Conservation (phyloP, 176 grass and related monocot genomes). For the Carex littledalei region DNA sequence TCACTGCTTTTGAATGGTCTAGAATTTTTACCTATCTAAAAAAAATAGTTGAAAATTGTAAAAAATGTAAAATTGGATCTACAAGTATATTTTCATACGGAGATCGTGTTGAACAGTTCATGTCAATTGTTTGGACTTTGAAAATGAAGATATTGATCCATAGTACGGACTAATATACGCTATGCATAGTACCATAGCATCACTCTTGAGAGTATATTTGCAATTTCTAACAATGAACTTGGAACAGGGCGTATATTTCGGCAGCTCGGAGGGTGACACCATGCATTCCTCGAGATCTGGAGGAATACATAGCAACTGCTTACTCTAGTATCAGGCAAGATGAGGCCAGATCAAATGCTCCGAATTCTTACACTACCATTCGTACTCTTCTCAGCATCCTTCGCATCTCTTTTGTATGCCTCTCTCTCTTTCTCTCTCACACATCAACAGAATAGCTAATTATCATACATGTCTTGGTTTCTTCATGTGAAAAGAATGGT, state of each 20-base stretch:
- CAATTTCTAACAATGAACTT: neutral
- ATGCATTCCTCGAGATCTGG: slow-evolving; percentile 75
- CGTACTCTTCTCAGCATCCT: slow-evolving; percentile 95
- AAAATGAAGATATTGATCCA: no score
- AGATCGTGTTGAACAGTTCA: no score
- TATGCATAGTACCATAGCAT: no score
- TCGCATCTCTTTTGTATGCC: slow-evolving; percentile 94
- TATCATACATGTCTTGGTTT: neutral
- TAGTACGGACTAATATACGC: no score
- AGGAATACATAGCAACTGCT: slow-evolving; percentile 97
- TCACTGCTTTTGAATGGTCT: no score
- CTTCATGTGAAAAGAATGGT: neutral
- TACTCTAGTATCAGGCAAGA: slow-evolving; percentile 98
- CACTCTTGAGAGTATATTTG: no score
- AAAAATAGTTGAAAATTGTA: no score
- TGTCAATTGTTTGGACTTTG: no score
- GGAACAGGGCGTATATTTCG: slow-evolving; percentile 89
- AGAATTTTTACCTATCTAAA: no score
- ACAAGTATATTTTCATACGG: no score
- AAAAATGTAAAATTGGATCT: no score
- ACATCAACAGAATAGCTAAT: neutral
- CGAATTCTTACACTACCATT: slow-evolving; percentile 93
- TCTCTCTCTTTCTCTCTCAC: neutral
- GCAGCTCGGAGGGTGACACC: slow-evolving; percentile 78
- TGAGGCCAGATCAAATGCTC: slow-evolving; percentile 98